Evolutionary conservation across 106 monocot species (phyloP).

Genomic region (Phalaenopsis equestris): DNA sequence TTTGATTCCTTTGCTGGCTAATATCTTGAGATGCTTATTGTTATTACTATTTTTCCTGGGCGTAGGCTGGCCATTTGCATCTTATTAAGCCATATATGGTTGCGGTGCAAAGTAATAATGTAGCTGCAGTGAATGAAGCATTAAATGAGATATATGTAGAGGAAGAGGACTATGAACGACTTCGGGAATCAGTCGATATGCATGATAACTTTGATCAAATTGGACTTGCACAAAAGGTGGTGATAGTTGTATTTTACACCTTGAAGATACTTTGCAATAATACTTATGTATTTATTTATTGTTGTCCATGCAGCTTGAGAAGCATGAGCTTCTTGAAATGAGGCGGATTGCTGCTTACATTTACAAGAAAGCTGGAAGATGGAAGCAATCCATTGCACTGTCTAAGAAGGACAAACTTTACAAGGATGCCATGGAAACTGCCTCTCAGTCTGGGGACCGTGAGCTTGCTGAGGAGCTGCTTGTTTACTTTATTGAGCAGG

Average conservation of each 20-base stretch:
- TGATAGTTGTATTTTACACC: not conserved
- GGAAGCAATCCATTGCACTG: constrained; percentile 97
- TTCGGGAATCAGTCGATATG: constrained; percentile 93
- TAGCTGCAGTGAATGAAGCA: constrained; percentile 94
- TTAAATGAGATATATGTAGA: constrained; percentile 98
- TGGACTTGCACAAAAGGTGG: constrained; percentile 97
- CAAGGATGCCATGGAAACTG: constrained; percentile 96
- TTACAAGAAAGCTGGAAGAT: constrained; percentile 99
- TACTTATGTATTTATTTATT: not conserved
- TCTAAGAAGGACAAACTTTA: constrained; percentile 97
- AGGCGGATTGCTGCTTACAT: constrained; percentile 93
- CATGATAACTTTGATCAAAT: constrained; percentile 99
- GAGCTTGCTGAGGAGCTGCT: constrained; percentile 94
- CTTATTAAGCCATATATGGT: constrained; percentile 98
- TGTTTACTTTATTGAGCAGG: constrained; percentile 98
- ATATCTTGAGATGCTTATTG: not conserved
- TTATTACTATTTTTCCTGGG: not conserved
- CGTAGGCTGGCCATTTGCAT: constrained; percentile 83
- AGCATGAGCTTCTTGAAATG: constrained; percentile 99
- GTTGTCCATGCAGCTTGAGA: constrained; percentile 50
- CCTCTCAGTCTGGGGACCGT: constrained; percentile 89
- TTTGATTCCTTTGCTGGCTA: no score
- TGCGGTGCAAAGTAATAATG: constrained; percentile 98
- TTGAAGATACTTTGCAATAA: not conserved
- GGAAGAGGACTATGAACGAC: constrained; percentile 91